phyloP scores from a whole-genome alignment of 169 alveolate genomes.

The Amoebophrya sp. region DNA sequence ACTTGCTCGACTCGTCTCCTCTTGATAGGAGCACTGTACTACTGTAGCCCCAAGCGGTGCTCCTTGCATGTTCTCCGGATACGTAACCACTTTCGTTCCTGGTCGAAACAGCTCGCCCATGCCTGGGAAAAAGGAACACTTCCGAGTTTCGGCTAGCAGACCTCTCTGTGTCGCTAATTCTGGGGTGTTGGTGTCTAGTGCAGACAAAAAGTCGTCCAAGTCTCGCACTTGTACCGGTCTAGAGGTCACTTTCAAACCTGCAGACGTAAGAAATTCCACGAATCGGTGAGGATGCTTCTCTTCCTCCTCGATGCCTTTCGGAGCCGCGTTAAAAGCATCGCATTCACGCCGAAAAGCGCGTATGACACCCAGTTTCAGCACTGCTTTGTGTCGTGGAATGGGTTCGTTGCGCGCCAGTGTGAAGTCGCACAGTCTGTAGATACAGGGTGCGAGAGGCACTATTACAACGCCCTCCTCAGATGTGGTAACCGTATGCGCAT shows the following conservation, averaged over 20 bases:
- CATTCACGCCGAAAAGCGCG: not conserved
- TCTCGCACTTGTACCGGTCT: not conserved
- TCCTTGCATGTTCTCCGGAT: not conserved
- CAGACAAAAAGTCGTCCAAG: not conserved
- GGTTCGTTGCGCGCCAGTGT: not conserved
- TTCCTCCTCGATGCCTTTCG: not conserved
- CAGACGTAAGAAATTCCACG: not conserved
- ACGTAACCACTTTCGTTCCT: not conserved
- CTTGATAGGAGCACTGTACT: not conserved
- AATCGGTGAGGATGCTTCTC: not conserved
- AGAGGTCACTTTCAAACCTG: not conserved
- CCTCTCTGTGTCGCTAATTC: not conserved
- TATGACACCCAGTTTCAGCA: not conserved
- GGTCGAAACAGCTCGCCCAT: not conserved
- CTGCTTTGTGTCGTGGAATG: not conserved
- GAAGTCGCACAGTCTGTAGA: not conserved
- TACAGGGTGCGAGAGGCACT: not conserved
- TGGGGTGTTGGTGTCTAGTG: not conserved
- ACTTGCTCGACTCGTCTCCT: not conserved
- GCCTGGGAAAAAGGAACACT: not conserved
- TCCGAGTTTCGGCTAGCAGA: not conserved
- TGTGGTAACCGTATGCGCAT: not conserved
- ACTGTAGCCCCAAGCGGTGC: not conserved
- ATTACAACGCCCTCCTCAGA: not conserved
- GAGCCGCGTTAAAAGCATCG: not conserved